These are phyloP conservation scores for Rhodamnia argentea DNA, from an alignment of 345 rosid genomes.

Conservation along the genomic window DNA sequence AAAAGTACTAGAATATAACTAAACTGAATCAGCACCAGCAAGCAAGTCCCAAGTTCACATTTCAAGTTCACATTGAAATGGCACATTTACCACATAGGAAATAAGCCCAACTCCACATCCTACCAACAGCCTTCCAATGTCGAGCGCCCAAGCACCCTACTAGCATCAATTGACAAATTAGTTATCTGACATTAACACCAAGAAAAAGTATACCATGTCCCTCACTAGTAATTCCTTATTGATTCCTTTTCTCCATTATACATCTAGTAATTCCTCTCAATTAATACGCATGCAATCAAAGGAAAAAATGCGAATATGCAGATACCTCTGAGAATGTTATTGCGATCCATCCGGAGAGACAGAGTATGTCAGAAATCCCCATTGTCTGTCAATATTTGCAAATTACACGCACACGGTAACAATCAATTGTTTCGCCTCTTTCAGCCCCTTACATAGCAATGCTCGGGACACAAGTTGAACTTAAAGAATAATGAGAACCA, in stretches of 20 bases:
- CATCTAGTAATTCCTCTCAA: not conserved
- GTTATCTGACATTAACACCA: not conserved
- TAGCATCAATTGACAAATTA: not conserved
- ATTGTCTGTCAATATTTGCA: constrained; percentile 31
- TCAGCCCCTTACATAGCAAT: not conserved
- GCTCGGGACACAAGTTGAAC: not conserved
- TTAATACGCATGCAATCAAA: not conserved
- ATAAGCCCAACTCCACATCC: constrained; percentile 67
- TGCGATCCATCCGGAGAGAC: constrained; percentile 56
- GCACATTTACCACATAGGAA: constrained; percentile 58
- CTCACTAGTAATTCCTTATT: not conserved
- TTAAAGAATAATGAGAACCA: not conserved
- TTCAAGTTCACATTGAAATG: not conserved
- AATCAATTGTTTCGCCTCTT: not conserved
- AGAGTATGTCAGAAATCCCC: constrained; percentile 57
- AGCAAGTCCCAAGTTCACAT: not conserved
- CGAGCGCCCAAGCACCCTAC: constrained; percentile 51
- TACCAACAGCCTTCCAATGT: constrained; percentile 59
- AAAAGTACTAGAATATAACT: not conserved
- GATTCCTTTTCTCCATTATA: not conserved
- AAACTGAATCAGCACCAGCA: not conserved
- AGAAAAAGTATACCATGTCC: not conserved
- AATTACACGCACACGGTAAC: not conserved
- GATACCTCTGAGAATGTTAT: constrained; percentile 48
- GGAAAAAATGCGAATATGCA: not conserved